Evolutionary conservation across 1,284 basidiomycete species (phyloP).

Genomic region (Phlebopus sp.): DNA sequence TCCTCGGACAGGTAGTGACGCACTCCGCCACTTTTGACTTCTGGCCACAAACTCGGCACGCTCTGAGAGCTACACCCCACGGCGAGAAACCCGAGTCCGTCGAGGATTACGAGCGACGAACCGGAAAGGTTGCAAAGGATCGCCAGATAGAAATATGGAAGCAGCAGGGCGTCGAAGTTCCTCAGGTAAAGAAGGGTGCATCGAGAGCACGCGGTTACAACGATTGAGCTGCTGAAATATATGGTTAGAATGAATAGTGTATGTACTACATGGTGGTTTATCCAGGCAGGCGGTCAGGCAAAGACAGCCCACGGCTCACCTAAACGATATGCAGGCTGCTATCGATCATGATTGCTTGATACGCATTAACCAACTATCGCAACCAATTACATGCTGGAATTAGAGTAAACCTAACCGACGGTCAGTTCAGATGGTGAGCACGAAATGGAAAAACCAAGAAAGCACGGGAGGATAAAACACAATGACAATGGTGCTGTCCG

Average conservation of each 20-base stretch:
- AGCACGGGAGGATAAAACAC: no score
- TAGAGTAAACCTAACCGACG: no score
- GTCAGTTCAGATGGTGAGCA: no score
- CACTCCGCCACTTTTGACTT: constrained; percentile 79
- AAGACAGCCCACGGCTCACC: no score
- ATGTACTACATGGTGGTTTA: constrained; percentile 14
- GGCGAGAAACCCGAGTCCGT: constrained; percentile 76
- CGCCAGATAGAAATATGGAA: constrained; percentile 64
- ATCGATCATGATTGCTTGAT: no score
- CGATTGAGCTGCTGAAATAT: constrained; percentile 34
- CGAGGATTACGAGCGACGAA: constrained; percentile 64
- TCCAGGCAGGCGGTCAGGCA: no score
- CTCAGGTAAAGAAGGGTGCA: constrained; percentile 26
- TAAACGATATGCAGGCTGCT: no score
- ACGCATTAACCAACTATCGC: no score
- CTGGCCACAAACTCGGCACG: constrained; percentile 73
- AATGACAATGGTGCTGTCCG: no score
- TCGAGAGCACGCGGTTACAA: constrained; percentile 56
- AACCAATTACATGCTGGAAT: no score
- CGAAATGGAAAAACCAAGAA: no score
- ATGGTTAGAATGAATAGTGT: not conserved
- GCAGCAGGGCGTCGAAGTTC: constrained; percentile 51
- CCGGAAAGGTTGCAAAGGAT: constrained; percentile 65
- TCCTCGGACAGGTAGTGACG: constrained; percentile 53
- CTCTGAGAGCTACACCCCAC: constrained; percentile 78